Evolutionary conservation across 2,329 filamentous ascomycete genomes (phyloP), one percentile per base, ranked within the genome.

Genomic region (Diaporthe nobilis): DNA sequence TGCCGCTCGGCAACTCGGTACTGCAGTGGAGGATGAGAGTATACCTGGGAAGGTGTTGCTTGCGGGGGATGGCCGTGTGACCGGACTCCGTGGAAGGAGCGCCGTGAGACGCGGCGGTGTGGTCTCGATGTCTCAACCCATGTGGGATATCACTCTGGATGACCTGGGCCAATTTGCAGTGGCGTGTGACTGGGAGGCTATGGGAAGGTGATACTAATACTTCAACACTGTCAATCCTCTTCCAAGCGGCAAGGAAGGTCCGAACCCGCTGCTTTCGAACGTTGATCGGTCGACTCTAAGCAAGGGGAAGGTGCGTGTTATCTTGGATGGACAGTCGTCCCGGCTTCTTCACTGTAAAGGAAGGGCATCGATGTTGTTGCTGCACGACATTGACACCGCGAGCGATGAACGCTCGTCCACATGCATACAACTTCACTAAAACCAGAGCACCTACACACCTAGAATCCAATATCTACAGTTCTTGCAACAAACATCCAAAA

Each of bases 131-230:
- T 81, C 79, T 49, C 81, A 82, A 49, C 84, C 84, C 4, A 82
- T 81, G 20, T 86, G 84, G 84, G 84, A 85, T 65, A 79, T 85
- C 17, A 73, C 79, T 37, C 75, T 86, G 1, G 79, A 78, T 28
- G 79, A 70, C 4, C 79, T 80, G 47, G 82, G 82, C 4, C 78
- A 77, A 5, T 85, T 84, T 81, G 81, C 78, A 5, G 83, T 86
- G 31, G 83, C 82, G 28, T 85, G 83, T 71, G 83, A 85, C 67
- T 86, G 84, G 84, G 81, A 79, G 61, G 77, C 77, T n/a, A 57
- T 22, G 20, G 47, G n/a, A 9, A 42, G 57, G 4, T 71, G 44
- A 75, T 34, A 20, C 42, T 3, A 28, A 7, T 8, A 17, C 31
- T 12, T 15, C 22, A 15, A 31, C 8, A 12, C 5, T n/a, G 58